Evolutionary conservation across 108 stramenopile species (phyloP).

Genomic region (Conticribra weissflogii): DNA sequence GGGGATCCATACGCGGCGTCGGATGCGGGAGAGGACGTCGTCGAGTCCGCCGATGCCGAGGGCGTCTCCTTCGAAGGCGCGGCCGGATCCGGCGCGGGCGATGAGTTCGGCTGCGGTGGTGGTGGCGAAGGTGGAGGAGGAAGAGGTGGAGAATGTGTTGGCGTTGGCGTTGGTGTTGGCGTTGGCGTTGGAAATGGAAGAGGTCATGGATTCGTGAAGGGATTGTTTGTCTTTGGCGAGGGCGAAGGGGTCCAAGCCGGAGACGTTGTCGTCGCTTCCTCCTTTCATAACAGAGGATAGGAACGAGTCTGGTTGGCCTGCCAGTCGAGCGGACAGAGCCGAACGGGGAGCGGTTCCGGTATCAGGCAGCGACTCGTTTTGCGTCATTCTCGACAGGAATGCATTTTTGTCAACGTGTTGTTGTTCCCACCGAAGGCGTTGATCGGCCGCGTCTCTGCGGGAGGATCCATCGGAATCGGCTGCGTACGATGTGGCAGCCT

Average conservation of each 20-base stretch:
- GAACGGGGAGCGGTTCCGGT: slow-evolving; percentile 40
- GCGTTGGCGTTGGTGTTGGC: not conserved
- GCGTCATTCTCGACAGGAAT: slow-evolving; percentile 16
- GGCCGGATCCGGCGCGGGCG: slow-evolving; percentile 71
- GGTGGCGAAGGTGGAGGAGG: slow-evolving; percentile 31
- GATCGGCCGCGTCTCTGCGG: slow-evolving; percentile 29
- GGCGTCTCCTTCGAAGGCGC: slow-evolving; percentile 68
- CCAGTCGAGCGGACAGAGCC: slow-evolving; percentile 58
- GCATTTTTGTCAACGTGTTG: slow-evolving; percentile 9
- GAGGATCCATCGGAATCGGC: not conserved
- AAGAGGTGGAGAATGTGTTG: not conserved
- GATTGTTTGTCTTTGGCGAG: slow-evolving; percentile 50
- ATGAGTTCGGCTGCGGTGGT: slow-evolving; percentile 69
- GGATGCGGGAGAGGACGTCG: slow-evolving; percentile 76
- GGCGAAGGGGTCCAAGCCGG: slow-evolving; percentile 19
- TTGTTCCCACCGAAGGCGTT: slow-evolving; percentile 69
- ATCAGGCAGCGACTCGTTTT: not conserved
- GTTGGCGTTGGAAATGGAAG: not conserved
- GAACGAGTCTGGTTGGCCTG: slow-evolving; percentile 24
- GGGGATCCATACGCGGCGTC: slow-evolving; percentile 85
- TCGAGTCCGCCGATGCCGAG: slow-evolving; percentile 87
- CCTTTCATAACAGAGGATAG: slow-evolving; percentile 15
- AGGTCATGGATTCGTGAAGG: slow-evolving; percentile 38
- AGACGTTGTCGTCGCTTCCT: slow-evolving; percentile 1
- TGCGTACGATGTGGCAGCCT: not conserved